A percentile compares a stretch with the other conserved stretches of the same genome.
These are phyloP conservation scores for Murraya paniculata DNA, from an alignment of 345 rosid genomes.

Conservation along the genomic window DNA sequence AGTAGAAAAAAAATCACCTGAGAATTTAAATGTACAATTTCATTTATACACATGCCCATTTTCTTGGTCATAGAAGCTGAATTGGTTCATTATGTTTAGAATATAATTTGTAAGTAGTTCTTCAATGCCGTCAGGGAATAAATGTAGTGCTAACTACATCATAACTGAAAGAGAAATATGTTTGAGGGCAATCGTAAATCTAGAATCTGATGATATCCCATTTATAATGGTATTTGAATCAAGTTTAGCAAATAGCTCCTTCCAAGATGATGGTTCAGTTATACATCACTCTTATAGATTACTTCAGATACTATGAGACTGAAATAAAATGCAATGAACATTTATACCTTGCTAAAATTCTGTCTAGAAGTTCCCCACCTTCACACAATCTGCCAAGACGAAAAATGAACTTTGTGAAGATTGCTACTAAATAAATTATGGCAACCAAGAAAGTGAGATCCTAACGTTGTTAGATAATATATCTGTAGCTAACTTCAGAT, in stretches of 20 bases:
- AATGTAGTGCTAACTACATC: not conserved
- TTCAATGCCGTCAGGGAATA: not conserved
- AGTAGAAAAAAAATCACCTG: constrained; percentile 12
- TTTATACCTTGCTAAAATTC: constrained; percentile 67
- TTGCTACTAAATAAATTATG: not conserved
- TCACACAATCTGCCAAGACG: constrained; percentile 62
- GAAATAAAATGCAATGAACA: not conserved
- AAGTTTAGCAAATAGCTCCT: not conserved
- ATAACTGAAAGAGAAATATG: not conserved
- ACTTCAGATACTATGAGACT: constrained; percentile 8
- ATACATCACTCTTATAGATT: not conserved
- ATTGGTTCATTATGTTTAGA: not conserved
- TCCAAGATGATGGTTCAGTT: not conserved
- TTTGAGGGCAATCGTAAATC: not conserved
- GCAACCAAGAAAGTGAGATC: constrained; percentile 1
- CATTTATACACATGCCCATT: not conserved
- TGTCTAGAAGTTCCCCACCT: constrained; percentile 85
- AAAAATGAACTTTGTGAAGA: constrained; percentile 14
- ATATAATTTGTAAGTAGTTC: not conserved
- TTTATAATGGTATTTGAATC: not conserved
- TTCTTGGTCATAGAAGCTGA: not conserved
- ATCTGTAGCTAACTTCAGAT: constrained; percentile 9
- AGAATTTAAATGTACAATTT: not conserved
- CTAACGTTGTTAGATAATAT: constrained; percentile 8
- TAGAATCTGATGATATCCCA: not conserved